A percentile compares a stretch with the other conserved stretches of the same genome.
Evolutionary conservation across 2,329 filamentous ascomycete genomes (phyloP).

Genomic region (Aspergillus fischeri): DNA sequence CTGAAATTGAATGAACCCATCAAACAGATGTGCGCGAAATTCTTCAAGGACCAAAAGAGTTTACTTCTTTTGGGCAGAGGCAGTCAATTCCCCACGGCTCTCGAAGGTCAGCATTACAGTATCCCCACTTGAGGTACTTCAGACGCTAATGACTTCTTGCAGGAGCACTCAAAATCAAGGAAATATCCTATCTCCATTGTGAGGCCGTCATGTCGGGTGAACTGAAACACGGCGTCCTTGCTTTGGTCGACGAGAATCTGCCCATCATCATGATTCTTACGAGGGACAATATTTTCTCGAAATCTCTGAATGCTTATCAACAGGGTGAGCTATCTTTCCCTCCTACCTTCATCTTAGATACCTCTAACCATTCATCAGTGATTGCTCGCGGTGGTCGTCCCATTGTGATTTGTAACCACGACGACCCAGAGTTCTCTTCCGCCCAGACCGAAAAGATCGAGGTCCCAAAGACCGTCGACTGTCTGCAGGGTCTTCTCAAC

Average conservation of each 20-base stretch:
- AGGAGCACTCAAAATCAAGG: slow-evolving; percentile 97
- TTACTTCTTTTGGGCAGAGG: slow-evolving; percentile 89
- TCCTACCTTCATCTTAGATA: not conserved
- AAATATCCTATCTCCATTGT: slow-evolving; percentile 99
- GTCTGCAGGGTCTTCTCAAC: slow-evolving; percentile 93
- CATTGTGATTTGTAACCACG: slow-evolving; percentile 95
- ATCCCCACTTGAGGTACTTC: not conserved
- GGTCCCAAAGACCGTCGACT: slow-evolving; percentile 92
- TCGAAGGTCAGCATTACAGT: slow-evolving; percentile 61
- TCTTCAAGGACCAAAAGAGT: slow-evolving; percentile 96
- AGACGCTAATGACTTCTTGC: slow-evolving; percentile 12
- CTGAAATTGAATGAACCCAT: slow-evolving; percentile 88
- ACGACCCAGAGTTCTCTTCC: slow-evolving; percentile 81
- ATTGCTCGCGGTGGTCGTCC: slow-evolving; percentile 93
- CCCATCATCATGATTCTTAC: slow-evolving; percentile 99
- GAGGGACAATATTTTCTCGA: slow-evolving; percentile 91
- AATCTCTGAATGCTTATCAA: slow-evolving; percentile 99
- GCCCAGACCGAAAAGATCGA: slow-evolving; percentile 95
- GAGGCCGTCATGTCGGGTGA: slow-evolving; percentile 99
- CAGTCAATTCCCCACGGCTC: slow-evolving; percentile 88
- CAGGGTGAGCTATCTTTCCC: slow-evolving; percentile 59
- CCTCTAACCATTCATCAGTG: slow-evolving; percentile 53
- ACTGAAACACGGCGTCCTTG: slow-evolving; percentile 97
- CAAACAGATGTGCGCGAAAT: slow-evolving; percentile 88
- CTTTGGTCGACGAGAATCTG: slow-evolving; percentile 94